A percentile compares a stretch with the other conserved stretches of the same genome.
These are phyloP conservation scores for Leccinum uliginosum DNA, from an alignment of 768 basidiomycete species.

Conservation along the genomic window DNA sequence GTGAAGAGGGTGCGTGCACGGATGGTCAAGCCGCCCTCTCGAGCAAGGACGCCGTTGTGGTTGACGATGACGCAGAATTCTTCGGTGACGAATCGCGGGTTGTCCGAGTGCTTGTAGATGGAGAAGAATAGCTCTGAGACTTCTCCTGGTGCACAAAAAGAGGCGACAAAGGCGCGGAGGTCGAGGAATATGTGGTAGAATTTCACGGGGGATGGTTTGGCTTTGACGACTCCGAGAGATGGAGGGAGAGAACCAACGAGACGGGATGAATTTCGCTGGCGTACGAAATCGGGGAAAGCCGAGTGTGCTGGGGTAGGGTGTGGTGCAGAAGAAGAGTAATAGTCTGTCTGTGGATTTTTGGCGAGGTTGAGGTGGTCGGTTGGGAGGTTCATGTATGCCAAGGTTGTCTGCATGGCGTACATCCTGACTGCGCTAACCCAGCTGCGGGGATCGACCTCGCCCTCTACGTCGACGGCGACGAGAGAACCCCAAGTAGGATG, in stretches of 20 bases:
- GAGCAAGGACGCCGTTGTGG: slow-evolving; percentile 84
- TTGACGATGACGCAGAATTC: slow-evolving; percentile 89
- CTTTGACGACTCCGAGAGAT: slow-evolving; percentile 3
- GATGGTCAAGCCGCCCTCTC: slow-evolving; percentile 56
- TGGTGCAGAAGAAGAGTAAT: slow-evolving; percentile 37
- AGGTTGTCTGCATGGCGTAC: slow-evolving; percentile 83
- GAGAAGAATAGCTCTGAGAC: slow-evolving; percentile 93
- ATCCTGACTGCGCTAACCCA: slow-evolving; percentile 89
- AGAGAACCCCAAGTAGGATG: slow-evolving; percentile 90
- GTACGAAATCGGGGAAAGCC: slow-evolving; percentile 56
- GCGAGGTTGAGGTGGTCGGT: slow-evolving; percentile 35
- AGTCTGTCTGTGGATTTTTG: slow-evolving; percentile 39
- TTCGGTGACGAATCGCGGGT: slow-evolving; percentile 82
- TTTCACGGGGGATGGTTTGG: slow-evolving; percentile 49
- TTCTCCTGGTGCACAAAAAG: slow-evolving; percentile 86
- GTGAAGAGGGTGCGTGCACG: slow-evolving; percentile 84
- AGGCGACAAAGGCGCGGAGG: slow-evolving; percentile 87
- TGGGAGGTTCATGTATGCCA: slow-evolving; percentile 68
- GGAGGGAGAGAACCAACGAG: slow-evolving; percentile 33
- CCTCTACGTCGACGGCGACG: slow-evolving; percentile 86
- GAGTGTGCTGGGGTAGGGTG: slow-evolving; percentile 64
- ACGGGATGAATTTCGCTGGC: slow-evolving; percentile 30
- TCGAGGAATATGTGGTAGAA: slow-evolving; percentile 92
- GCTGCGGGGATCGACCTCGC: slow-evolving; percentile 72
- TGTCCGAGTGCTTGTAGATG: slow-evolving; percentile 77